These are phyloP conservation scores for Populus hybrid DNA, from an alignment of 441 rosid species.

Conservation along the genomic window DNA sequence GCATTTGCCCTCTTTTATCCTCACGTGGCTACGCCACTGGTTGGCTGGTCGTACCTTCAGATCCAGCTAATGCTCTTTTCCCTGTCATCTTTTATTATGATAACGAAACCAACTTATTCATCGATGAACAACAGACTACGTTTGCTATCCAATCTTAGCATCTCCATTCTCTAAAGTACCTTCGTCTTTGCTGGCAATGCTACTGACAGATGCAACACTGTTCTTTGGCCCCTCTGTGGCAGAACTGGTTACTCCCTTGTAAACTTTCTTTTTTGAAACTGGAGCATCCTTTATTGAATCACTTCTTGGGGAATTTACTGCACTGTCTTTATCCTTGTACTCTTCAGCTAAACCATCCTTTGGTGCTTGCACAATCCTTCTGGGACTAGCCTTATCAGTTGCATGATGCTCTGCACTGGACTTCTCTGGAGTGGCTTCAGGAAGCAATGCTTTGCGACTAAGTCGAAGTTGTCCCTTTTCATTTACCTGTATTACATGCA, in stretches of 20 bases:
- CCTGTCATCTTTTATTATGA: background rate
- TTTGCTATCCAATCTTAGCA: conserved; percentile 51
- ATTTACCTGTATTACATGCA: conserved; percentile 55
- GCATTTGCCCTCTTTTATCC: too few species aligned
- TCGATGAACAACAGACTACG: background rate
- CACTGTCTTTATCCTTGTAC: conserved; percentile 22
- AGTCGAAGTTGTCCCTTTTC: conserved; percentile 97
- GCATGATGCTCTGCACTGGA: conserved; percentile 36
- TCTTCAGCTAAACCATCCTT: conserved; percentile 27
- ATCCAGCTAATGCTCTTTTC: background rate
- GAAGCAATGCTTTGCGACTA: conserved; percentile 85
- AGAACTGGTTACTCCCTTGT: conserved; percentile 46
- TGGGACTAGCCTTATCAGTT: conserved; percentile 15
- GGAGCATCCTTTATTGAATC: conserved; percentile 35
- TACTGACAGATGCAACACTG: conserved; percentile 36
- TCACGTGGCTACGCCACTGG: too few species aligned
- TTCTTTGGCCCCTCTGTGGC: conserved; percentile 47
- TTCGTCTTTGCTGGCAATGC: conserved; percentile 33
- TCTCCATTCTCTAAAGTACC: conserved; percentile 64
- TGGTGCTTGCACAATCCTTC: background rate
- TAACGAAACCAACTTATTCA: background rate
- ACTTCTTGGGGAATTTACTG: conserved; percentile 37
- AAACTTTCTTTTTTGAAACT: conserved; percentile 52
- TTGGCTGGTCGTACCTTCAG: background rate
- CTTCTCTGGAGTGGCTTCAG: conserved; percentile 54